Percentiles rank a stretch among this genome's conserved stretches.
These are phyloP conservation scores for Chlorella variabilis DNA, from an alignment of 163 green algal genomes.

Conservation along the genomic window DNA sequence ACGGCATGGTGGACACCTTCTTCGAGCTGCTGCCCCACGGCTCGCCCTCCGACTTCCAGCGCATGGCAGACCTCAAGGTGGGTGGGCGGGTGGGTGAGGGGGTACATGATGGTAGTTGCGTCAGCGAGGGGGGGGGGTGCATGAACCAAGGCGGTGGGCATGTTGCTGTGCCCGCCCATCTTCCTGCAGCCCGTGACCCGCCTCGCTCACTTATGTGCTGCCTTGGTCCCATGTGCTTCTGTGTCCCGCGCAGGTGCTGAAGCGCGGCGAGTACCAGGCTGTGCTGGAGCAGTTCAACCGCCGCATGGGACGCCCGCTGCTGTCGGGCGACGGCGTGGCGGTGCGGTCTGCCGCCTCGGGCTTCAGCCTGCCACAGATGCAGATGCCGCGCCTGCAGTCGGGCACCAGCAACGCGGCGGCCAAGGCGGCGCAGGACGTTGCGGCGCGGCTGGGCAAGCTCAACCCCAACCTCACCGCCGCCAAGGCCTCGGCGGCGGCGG, in stretches of 20 bases:
- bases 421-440: constrained; percentile 45
- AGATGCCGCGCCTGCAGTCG: constrained; percentile 12
- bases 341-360: neutral
- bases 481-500: constrained; percentile 30
- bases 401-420: neutral
- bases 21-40: constrained; percentile 80
- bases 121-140: neutral
- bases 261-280: constrained; percentile 48
- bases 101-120: neutral
- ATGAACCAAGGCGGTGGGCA: neutral
- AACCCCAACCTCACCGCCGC: constrained; percentile 32
- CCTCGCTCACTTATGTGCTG: too few relatives aligned
- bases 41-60: constrained; percentile 69
- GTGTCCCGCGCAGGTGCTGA: constrained; percentile 50
- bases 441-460: constrained; percentile 29
- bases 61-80: constrained; percentile 87
- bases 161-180: neutral
- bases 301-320: constrained; percentile 38
- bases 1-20: constrained; percentile 88
- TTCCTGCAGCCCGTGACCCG: neutral
- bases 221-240: too few relatives aligned
- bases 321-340: neutral
- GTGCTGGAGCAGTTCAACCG: constrained; percentile 58
- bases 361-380: constrained; percentile 12
- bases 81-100: neutral